A percentile compares a stretch with the other conserved stretches of the same genome.
These are phyloP conservation scores for Malus hybrid DNA, from an alignment of 331 rosid species.

Conservation along the genomic window DNA sequence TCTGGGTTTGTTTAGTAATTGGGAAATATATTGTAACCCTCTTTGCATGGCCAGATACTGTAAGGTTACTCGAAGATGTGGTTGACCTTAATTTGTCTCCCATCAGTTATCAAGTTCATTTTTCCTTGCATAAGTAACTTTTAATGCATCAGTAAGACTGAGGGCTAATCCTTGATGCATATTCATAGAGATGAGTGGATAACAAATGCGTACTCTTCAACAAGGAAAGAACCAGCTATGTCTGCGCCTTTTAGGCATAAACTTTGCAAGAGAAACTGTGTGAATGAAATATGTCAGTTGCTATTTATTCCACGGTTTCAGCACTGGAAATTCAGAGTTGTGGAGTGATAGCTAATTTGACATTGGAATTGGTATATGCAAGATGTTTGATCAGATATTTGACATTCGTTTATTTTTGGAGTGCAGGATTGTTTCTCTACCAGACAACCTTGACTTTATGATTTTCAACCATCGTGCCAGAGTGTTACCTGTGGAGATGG, in stretches of 20 bases:
- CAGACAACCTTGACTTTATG: slow-evolving; percentile 74
- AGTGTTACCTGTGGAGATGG: slow-evolving; percentile 44
- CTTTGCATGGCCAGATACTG: background rate
- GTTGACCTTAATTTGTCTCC: background rate
- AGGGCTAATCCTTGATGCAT: background rate
- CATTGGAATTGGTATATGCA: background rate
- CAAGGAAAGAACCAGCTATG: background rate
- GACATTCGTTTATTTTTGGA: slow-evolving; percentile 19
- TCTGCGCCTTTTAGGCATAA: background rate
- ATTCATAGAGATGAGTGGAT: background rate
- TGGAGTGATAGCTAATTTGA: background rate
- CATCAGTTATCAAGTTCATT: background rate
- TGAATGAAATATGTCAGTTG: background rate
- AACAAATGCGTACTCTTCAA: background rate
- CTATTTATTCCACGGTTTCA: background rate
- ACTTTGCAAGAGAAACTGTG: background rate
- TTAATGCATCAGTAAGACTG: background rate
- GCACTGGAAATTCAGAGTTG: background rate
- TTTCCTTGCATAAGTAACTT: background rate
- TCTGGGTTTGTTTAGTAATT: background rate
- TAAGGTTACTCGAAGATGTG: background rate
- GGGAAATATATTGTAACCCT: background rate
- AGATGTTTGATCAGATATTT: background rate
- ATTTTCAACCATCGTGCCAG: slow-evolving; percentile 82
- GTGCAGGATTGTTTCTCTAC: slow-evolving; percentile 72